Base-by-base conservation (phyloP, 768 basidiomycete genomes). In the Hemileccinum impolitum region DNA sequence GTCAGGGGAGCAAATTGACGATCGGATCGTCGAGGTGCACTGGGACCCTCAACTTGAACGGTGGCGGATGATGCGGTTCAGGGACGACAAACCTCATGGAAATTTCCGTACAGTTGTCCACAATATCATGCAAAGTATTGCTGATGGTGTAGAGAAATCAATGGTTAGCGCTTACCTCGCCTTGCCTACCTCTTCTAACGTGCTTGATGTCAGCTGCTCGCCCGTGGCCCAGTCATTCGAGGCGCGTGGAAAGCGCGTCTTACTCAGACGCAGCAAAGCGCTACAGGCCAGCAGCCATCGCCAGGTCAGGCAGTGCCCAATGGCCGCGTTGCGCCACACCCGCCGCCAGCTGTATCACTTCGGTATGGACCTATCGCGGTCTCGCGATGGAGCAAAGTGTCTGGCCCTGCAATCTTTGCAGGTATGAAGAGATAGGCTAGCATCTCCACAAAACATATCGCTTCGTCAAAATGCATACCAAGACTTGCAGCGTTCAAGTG, bases 31-130 rank as follows among this genome's bases (percentile, higher is more conserved):
- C 17, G 96, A 99, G 66, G 94, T 95, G 15, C 82, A 85, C 55
- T 98, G 96, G 95, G 87, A 95, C 57, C 50, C 76, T 7, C 64
- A 56, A n/a, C 58, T 71, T 21, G 76, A 76, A 26, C 72, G 75
- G 39, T 98, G 94, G 94, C 82, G 82, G 49, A 84, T 93, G 80
- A 84, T 98, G 82, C 82, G 96, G 39, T 94, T 95, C 65, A 71
- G 96, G 59, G 84, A 95, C 59, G 96, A 99, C 68, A 99, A 99
- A 67, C 87, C 82, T 3, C 71, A 94, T 54, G 96, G 93, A 14
- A 99, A 99, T 67, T 92, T 90, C 66, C 79, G 77, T 51, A 78
- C 71, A 26, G 82, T 93, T 47, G 92, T 97, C 40, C 82, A 90
- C 48, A 90, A 86, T 55, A 92, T 99, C 59, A 81, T 98, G 45